Percentiles rank a stretch among this genome's conserved stretches.
These are phyloP conservation scores for Acer yangbiense DNA, from an alignment of 345 rosid genomes.

Conservation along the genomic window DNA sequence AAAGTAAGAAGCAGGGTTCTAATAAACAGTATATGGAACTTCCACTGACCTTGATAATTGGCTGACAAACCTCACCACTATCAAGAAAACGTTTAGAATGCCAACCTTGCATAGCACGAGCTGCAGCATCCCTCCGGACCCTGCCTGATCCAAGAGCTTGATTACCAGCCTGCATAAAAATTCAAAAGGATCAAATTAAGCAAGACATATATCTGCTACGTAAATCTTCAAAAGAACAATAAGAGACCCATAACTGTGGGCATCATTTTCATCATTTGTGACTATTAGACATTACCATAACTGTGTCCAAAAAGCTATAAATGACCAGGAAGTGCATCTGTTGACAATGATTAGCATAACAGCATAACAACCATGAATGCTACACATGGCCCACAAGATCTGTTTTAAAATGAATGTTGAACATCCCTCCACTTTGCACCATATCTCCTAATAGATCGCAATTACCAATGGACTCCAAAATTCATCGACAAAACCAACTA, in stretches of 20 bases:
- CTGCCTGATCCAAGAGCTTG: slow-evolving; percentile 60
- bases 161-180: slow-evolving; percentile 36
- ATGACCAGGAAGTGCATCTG: not conserved
- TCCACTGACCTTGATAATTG: slow-evolving; percentile 44
- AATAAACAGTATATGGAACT: not conserved
- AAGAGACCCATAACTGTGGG: not conserved
- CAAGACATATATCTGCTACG: not conserved
- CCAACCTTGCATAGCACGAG: slow-evolving; percentile 83
- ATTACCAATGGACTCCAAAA: not conserved
- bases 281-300: not conserved
- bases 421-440: too few relatives aligned
- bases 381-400: too few relatives aligned
- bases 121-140: slow-evolving; percentile 70
- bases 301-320: not conserved
- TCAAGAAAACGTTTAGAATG: slow-evolving; percentile 58
- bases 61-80: slow-evolving; percentile 63
- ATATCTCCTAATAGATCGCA: not conserved
- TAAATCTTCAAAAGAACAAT: too few relatives aligned
- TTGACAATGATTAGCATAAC: too few relatives aligned
- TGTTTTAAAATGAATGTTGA: too few relatives aligned
- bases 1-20: not conserved
- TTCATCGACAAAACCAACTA: not conserved
- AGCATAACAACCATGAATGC: too few relatives aligned
- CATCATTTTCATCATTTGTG: not conserved
- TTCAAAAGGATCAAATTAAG: not conserved